phyloP scores from a whole-genome alignment of 1,284 basidiomycete genomes.

The Microbotryomycetes sp. region DNA sequence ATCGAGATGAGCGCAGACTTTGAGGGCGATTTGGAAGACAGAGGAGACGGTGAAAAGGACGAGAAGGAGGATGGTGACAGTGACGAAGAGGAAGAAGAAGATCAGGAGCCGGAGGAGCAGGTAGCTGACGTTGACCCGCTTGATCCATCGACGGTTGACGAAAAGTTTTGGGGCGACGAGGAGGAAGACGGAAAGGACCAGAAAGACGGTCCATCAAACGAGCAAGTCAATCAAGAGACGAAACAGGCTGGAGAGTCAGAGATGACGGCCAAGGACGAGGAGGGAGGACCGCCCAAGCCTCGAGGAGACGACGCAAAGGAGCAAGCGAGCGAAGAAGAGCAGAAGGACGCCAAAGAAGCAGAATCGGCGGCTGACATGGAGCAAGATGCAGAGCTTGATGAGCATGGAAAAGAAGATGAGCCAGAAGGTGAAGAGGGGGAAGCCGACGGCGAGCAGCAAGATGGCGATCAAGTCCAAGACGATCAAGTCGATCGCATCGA shows the following conservation, averaged over 20 bases:
- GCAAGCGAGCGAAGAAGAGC: slow-evolving; percentile 51
- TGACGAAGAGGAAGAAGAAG: slow-evolving; percentile 52
- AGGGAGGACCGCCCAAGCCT: slow-evolving; percentile 42
- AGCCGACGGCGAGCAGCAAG: slow-evolving; percentile 43
- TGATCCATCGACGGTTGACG: slow-evolving; percentile 84
- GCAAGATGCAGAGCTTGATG: slow-evolving; percentile 41
- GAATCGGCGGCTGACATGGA: slow-evolving; percentile 42
- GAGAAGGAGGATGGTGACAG: slow-evolving; percentile 52
- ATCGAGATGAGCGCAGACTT: slow-evolving; percentile 43
- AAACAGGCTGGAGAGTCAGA: slow-evolving; percentile 57
- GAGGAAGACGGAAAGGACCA: slow-evolving; percentile 46
- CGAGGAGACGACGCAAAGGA: slow-evolving; percentile 54
- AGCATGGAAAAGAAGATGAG: slow-evolving; percentile 36
- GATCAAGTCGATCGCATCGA: slow-evolving; percentile 61
- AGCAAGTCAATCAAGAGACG: slow-evolving; percentile 48
- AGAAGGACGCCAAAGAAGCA: slow-evolving; percentile 41
- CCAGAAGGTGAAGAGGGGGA: slow-evolving; percentile 40
- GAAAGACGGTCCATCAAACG: slow-evolving; percentile 43
- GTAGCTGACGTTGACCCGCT: slow-evolving; percentile 74
- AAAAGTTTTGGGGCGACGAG: slow-evolving; percentile 94
- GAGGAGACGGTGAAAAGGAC: slow-evolving; percentile 61
- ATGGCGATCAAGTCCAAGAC: slow-evolving; percentile 45
- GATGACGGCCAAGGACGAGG: slow-evolving; percentile 64
- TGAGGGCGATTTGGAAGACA: slow-evolving; percentile 47
- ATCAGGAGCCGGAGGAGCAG: slow-evolving; percentile 60